A percentile compares a stretch with the other conserved stretches of the same genome.
phyloP scores from a whole-genome alignment of 352 stramenopile genomes.

The Globisporangium okanoganense region DNA sequence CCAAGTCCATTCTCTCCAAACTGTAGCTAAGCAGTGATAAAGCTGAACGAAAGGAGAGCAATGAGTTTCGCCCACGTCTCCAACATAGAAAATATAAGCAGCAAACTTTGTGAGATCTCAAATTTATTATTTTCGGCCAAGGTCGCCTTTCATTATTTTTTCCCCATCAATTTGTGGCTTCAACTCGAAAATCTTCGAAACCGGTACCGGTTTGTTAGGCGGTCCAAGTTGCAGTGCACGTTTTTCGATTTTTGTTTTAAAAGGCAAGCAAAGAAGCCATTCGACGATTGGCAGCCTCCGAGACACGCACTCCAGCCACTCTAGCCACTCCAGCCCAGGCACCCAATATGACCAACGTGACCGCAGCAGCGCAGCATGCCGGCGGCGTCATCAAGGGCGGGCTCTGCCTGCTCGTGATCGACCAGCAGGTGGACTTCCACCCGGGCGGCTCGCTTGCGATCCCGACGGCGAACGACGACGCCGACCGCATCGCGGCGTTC shows the following conservation, averaged over 20 bases:
- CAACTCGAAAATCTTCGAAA: neutral
- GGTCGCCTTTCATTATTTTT: too few species aligned
- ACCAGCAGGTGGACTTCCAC: conserved; percentile 97
- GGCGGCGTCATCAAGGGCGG: conserved; percentile 39
- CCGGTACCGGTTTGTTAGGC: neutral
- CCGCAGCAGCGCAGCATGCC: conserved; percentile 35
- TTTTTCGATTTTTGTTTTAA: neutral
- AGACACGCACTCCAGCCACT: neutral
- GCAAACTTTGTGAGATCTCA: neutral
- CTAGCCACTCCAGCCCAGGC: too few species aligned
- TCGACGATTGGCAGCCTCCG: neutral
- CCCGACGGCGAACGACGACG: conserved; percentile 89
- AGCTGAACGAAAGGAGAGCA: neutral
- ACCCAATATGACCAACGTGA: conserved; percentile 23
- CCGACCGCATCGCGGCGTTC: conserved; percentile 84
- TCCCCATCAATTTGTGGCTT: neutral
- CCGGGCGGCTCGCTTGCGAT: conserved; percentile 94
- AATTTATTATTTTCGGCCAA: neutral
- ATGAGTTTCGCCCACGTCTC: neutral
- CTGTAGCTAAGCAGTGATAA: conserved; percentile 6
- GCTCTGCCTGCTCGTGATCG: conserved; percentile 90
- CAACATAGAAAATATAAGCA: neutral
- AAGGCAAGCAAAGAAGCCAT: conserved; percentile 1
- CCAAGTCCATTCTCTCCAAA: conserved; percentile 16
- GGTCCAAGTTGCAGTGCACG: neutral